These are phyloP conservation scores for Lipomyces mesembrius DNA, from an alignment of 805 yeast genomes.

Conservation along the genomic window DNA sequence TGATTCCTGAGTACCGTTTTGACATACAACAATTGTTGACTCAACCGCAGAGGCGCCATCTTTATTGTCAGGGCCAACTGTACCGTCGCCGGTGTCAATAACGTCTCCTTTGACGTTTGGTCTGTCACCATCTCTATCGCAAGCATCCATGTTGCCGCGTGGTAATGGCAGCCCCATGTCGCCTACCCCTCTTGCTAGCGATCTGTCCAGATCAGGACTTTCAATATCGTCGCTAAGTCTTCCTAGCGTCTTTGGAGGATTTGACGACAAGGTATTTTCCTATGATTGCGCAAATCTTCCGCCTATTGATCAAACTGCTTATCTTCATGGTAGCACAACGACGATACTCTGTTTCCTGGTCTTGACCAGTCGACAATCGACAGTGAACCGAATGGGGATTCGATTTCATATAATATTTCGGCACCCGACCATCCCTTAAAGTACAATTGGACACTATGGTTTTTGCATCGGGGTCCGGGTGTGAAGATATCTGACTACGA, in stretches of 20 bases:
- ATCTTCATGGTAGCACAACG: conserved; percentile 12
- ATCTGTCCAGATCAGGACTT: conserved; percentile 5
- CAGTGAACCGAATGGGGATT: not conserved
- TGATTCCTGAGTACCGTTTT: not conserved
- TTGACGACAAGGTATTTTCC: conserved; percentile 17
- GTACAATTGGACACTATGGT: conserved; percentile 95
- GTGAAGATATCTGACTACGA: conserved; percentile 77
- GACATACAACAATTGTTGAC: not conserved
- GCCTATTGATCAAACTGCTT: not conserved
- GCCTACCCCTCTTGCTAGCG: conserved; percentile 11
- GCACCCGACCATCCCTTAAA: conserved; percentile 71
- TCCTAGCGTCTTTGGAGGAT: conserved; percentile 8
- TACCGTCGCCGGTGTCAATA: conserved; percentile 8
- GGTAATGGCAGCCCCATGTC: conserved; percentile 1
- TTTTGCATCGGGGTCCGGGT: conserved; percentile 83
- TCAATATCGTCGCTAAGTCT: conserved; percentile 13
- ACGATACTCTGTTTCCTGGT: conserved; percentile 14
- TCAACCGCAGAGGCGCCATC: conserved; percentile 19
- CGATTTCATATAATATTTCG: not conserved
- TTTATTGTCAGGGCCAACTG: conserved; percentile 9
- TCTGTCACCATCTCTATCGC: conserved; percentile 5
- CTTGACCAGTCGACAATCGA: conserved; percentile 8
- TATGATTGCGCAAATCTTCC: not conserved
- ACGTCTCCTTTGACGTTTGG: conserved; percentile 14
- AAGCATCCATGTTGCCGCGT: conserved; percentile 15